phyloP scores from a whole-genome alignment of 1,139 yeast genomes.

The Hanseniaspora gamundiae region DNA sequence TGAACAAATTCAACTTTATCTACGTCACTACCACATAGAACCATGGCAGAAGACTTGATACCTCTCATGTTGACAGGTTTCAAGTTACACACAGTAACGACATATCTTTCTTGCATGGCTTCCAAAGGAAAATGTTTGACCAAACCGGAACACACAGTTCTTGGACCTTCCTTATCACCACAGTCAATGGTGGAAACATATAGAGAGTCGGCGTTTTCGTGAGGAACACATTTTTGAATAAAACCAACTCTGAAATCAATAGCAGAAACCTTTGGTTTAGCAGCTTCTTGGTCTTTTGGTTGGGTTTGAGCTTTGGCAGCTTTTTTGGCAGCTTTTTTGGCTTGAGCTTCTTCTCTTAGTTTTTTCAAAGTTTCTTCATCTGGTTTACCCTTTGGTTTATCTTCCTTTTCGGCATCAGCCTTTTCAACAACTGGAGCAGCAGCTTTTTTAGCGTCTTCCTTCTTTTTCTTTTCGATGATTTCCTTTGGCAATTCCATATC shows the following conservation, averaged over 20 bases:
- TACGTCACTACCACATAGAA: conserved; percentile 74
- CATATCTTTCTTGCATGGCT: conserved; percentile 71
- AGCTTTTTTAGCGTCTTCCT: conserved; percentile 26
- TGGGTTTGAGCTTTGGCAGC: conserved; percentile 51
- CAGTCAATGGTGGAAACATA: conserved; percentile 93
- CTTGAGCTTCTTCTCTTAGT: conserved; percentile 58
- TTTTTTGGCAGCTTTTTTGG: conserved; percentile 63
- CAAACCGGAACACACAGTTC: conserved; percentile 95
- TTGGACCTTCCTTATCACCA: conserved; percentile 94
- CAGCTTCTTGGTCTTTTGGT: conserved; percentile 39
- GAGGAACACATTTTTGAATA: conserved; percentile 91
- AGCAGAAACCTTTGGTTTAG: conserved; percentile 65
- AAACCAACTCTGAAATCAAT: conserved; percentile 92
- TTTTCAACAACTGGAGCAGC: conserved; percentile 24
- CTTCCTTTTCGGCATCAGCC: conserved; percentile 25
- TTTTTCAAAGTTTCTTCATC: conserved; percentile 56
- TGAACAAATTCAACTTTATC: conserved; percentile 75
- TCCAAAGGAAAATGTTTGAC: conserved; percentile 69
- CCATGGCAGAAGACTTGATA: conserved; percentile 92
- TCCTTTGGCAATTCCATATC: conserved; percentile 60
- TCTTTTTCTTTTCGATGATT: conserved; percentile 48
- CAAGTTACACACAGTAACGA: conserved; percentile 76
- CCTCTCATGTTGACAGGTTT: conserved; percentile 94
- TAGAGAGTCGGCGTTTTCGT: conserved; percentile 94
- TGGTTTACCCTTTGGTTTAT: conserved; percentile 30